These are phyloP conservation scores for Modicella reniformis DNA, from an alignment of 371 early-diverging fungal species.

Conservation along the genomic window DNA sequence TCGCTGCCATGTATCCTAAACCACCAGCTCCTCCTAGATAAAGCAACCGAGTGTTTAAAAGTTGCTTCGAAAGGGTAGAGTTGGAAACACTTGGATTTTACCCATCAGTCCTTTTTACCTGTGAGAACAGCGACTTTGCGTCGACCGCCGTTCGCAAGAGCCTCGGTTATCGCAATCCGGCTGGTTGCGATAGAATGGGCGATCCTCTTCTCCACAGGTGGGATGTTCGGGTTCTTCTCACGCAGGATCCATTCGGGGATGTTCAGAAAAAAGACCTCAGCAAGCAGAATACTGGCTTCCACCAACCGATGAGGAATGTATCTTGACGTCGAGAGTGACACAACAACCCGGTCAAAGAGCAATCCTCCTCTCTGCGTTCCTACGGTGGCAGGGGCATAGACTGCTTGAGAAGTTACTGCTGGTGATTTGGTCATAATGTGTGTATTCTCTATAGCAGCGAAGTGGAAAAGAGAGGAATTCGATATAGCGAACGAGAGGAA, in stretches of 20 bases:
- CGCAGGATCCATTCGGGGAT: slow-evolving; percentile 47
- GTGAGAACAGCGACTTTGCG: slow-evolving; percentile 44
- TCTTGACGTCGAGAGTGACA: slow-evolving; percentile 30
- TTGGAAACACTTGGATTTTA: too few species aligned
- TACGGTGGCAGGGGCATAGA: slow-evolving; percentile 31
- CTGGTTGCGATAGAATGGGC: slow-evolving; percentile 35
- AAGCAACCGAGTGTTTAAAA: not conserved
- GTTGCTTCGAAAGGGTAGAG: too few species aligned
- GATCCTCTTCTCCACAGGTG: slow-evolving; percentile 35
- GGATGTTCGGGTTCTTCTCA: slow-evolving; percentile 9
- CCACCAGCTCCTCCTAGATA: slow-evolving; percentile 39
- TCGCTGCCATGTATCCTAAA: slow-evolving; percentile 37
- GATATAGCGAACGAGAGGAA: not conserved
- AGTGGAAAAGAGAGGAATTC: not conserved
- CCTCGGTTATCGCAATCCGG: slow-evolving; percentile 7
- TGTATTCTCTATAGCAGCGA: not conserved
- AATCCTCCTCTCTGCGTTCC: slow-evolving; percentile 31
- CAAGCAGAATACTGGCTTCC: slow-evolving; percentile 25
- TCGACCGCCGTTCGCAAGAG: slow-evolving; percentile 33
- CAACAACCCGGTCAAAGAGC: slow-evolving; percentile 25
- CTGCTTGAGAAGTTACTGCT: not conserved
- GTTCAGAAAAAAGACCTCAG: slow-evolving; percentile 36
- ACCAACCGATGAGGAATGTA: slow-evolving; percentile 39
- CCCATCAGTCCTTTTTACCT: slow-evolving; percentile 15
- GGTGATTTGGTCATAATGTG: slow-evolving; percentile 4